A percentile compares a stretch with the other conserved stretches of the same genome.
Evolutionary conservation across 345 rosid species (phyloP).

Genomic region (Xanthoceras sorbifolium): DNA sequence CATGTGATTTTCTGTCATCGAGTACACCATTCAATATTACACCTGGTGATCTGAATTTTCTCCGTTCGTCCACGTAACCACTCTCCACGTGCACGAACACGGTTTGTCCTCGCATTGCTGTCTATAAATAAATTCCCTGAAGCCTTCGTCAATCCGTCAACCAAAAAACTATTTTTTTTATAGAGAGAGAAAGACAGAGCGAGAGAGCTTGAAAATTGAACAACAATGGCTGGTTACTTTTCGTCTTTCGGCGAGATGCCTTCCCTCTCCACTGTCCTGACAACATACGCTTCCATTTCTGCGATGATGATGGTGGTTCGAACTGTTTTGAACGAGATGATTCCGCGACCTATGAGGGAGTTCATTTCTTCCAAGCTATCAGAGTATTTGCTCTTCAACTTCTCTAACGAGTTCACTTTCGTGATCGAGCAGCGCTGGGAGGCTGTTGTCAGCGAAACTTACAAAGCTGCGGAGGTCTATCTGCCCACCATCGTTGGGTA

Average conservation of each 20-base stretch:
- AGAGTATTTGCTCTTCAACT: slow-evolving; percentile 13
- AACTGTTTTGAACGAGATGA: slow-evolving; percentile 35
- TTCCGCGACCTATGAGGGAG: slow-evolving; percentile 26
- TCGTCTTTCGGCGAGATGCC: slow-evolving; percentile 24
- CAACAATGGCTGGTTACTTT: neutral
- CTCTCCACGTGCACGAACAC: no score
- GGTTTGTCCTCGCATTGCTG: no score
- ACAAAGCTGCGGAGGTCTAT: slow-evolving; percentile 36
- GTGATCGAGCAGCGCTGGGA: slow-evolving; percentile 45
- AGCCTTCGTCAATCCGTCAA: no score
- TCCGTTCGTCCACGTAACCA: no score
- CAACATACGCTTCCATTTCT: slow-evolving; percentile 35
- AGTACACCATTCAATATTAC: no score
- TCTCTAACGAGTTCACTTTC: slow-evolving; percentile 35
- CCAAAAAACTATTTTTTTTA: no score
- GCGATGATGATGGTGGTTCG: slow-evolving; percentile 36
- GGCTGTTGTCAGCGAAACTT: slow-evolving; percentile 40
- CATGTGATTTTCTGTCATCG: no score
- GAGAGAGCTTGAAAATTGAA: no score
- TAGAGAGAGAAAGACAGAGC: no score
- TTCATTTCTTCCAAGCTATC: slow-evolving; percentile 11
- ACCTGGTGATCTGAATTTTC: no score
- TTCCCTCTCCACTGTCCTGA: slow-evolving; percentile 32
- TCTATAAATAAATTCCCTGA: no score
- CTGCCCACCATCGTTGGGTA: slow-evolving; percentile 32